Base-by-base conservation (phyloP, 225 moss, liverwort and hornwort species). In the Physcomitrium patens region DNA sequence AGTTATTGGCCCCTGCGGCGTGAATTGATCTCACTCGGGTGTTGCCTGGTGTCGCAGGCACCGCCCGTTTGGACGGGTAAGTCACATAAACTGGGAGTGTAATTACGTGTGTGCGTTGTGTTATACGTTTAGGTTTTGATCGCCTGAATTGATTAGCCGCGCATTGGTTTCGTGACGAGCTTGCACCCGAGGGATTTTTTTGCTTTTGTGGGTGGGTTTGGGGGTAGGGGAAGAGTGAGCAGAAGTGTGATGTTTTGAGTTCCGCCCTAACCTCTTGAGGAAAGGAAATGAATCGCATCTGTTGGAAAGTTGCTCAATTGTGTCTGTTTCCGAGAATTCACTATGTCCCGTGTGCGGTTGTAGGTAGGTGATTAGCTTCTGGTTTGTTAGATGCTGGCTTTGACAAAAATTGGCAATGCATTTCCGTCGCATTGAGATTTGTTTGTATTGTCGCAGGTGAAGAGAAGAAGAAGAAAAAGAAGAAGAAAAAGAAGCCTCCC, bases 71-170 rank as follows among this genome's bases (percentile, higher is more conserved):
- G 62, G 53, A 13, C 47, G 17, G 3, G 42, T 19, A 22, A 12
- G 17, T 71, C 47, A 1, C 46, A 17, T 59, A 60, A 54, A 74
- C 19, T 69, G 52, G 82, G n/a, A 68, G 41, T 51, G 13, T 17
- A 27, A 3, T 18, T 2, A 0, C 20, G 12, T 54, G 48, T 1
- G 18, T 31, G 62, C 13, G 10, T 8, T 47, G 16, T 8, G 54
- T 31, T 13, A 45, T 31, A 31, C 31, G 52, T 60, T 78, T 65
- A 51, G 69, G 82, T 45, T 53, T 58, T 20, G 4, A 17, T 60
- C 9, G 46, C 67, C 15, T 26, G 70, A 41, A 70, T 76, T 53
- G 59, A 28, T 24, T 56, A 31, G 3, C 5, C 31, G 47, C 22
- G 46, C 60, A 17, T 61, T 13, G 41, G 23, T 56, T 55, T 61